Percentiles rank a stretch among this genome's conserved stretches.
These are phyloP conservation scores for sweet orange (Citrus sinensis) DNA, from an alignment of 345 rosid genomes.

Conservation along the genomic window DVS_A1.0 CM039169.1:484501-485000, in stretches of 20 bases:
- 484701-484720: background rate
- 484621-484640: background rate
- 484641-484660: background rate
- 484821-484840: background rate
- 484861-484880: background rate
- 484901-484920: background rate
- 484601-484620: background rate
- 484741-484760: conserved; percentile 76
- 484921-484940: background rate
- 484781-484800: conserved; percentile 87
- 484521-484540: background rate
- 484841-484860: background rate
- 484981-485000: conserved; percentile 91
- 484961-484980: conserved; percentile 68
- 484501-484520: background rate
- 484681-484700: background rate
- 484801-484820: conserved; percentile 97
- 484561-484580: background rate
- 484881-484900: background rate
- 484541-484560: background rate
- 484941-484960: conserved; percentile 1
- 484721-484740: conserved; percentile 33
- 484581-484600: background rate
- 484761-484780: conserved; percentile 84
- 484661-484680: background rate